Percentiles rank a stretch among this genome's conserved stretches.
Conservation (phyloP, 306 rosid species). For the Corylus americana region DNA sequence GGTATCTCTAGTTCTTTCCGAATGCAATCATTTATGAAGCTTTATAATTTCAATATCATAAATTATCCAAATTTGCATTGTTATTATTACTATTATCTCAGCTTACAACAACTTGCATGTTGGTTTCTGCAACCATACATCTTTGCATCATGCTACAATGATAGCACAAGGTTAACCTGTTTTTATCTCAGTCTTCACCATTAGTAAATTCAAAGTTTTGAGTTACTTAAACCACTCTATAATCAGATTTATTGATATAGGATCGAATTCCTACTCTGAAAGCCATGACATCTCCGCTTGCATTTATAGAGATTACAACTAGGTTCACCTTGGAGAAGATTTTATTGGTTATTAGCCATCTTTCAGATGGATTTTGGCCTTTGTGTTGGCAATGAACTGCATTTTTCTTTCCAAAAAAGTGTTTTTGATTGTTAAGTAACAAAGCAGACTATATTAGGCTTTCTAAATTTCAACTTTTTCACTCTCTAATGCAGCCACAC, state of each 20-base stretch:
- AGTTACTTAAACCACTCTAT: not conserved
- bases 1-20: not conserved
- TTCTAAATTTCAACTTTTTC: not conserved
- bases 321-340: not conserved
- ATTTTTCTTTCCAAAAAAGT: not conserved
- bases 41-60: not conserved
- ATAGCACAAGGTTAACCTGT: not conserved
- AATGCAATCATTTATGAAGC: not conserved
- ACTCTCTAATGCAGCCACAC: not conserved
- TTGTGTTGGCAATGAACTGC: not conserved
- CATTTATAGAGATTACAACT: not conserved
- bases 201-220: not conserved
- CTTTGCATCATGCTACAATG: not conserved
- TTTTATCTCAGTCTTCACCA: not conserved
- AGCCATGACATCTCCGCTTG: not conserved
- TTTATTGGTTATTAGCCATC: not conserved
- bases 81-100: not conserved
- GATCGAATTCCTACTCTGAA: not conserved
- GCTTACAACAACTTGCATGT: not conserved
- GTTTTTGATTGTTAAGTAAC: not conserved
- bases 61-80: not conserved
- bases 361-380: conserved; percentile 2
- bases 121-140: too few relatives aligned
- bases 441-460: not conserved
- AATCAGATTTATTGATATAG: conserved; percentile 10